Base-by-base conservation (phyloP, 192 early-diverging fungal genomes). In the Cladochytrium replicatum region DNA sequence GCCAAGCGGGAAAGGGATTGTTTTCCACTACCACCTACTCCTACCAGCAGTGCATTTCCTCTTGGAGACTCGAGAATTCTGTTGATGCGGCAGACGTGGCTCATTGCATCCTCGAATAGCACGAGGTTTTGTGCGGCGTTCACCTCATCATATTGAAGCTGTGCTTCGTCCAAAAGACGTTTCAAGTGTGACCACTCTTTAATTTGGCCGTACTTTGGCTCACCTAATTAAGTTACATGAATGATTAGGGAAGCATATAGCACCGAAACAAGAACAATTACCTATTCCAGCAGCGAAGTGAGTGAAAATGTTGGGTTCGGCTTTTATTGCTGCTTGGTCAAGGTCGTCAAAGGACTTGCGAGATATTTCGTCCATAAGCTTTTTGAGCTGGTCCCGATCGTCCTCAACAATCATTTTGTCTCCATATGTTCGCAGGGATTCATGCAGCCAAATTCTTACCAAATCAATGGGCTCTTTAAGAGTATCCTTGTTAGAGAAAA, bases 41-140 rank as follows among this genome's bases (percentile, higher is more conserved):
- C 78, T 42, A 81, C 78, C 4, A 81, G 47, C 7, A 81, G 57
- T 0, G 76, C 78, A 49, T 81, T 80, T 51, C 76, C 76, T 51
- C 78, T 44, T 19, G 78, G 78, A 43, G 60, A 68, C 50, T 81
- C 76, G 0, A 81, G 49, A 43, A 81, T 77, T 13, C 78, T 58
- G 54, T 75, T 80, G 51, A 81, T 81, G 21, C 78, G 56, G 55
- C 76, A 81, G 32, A 80, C 67, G 50, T 81, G 78, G 27, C 65
- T 69, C 69, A 81, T 80, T 4, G 78, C 78, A 55, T 81, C 78
- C 50, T 81, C 78, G 43, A 81, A 81, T 1, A 81, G 60, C 41
- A 81, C 76, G 19, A 81, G 50, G 51, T 74, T 76, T 70, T 75
- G 71, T 2, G 78, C 78, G 21, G 78, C 75, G 48, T 80, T 77